phyloP scores from a whole-genome alignment of 2,329 filamentous ascomycete species.

The Daldinia sp. region DNA sequence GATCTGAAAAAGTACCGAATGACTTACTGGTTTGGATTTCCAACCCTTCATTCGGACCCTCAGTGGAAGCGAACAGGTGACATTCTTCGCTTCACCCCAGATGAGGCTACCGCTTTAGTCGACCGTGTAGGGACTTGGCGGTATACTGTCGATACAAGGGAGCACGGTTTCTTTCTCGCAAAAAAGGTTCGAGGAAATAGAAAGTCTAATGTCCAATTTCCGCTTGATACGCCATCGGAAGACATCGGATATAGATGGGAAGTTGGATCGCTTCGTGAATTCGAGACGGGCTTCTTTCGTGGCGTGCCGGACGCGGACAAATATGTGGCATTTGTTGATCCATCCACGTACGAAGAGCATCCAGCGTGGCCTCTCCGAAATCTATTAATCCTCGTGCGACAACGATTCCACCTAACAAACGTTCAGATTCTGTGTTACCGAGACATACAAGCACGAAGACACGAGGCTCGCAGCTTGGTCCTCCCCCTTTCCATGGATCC shows the following conservation, averaged over 20 bases:
- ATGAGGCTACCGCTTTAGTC: slow-evolving; percentile 81
- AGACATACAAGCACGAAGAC: slow-evolving; percentile 78
- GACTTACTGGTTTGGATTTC: slow-evolving; percentile 98
- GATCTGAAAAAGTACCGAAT: slow-evolving; percentile 98
- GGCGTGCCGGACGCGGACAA: slow-evolving; percentile 74
- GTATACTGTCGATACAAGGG: slow-evolving; percentile 79
- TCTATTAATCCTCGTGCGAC: slow-evolving; percentile 81
- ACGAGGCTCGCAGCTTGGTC: slow-evolving; percentile 83
- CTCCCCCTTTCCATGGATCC: slow-evolving; percentile 69
- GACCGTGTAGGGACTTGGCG: slow-evolving; percentile 89
- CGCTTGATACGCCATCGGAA: slow-evolving; percentile 62
- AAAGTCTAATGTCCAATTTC: slow-evolving; percentile 48
- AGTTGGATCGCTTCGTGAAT: slow-evolving; percentile 77
- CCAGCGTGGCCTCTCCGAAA: slow-evolving; percentile 96
- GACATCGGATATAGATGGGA: slow-evolving; percentile 76
- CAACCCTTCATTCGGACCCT: slow-evolving; percentile 88
- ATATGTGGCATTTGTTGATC: slow-evolving; percentile 88
- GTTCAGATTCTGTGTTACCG: slow-evolving; percentile 91
- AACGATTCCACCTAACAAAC: slow-evolving; percentile 78
- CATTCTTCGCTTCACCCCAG: slow-evolving; percentile 63
- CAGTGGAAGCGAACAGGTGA: slow-evolving; percentile 74
- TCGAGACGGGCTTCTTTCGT: slow-evolving; percentile 88
- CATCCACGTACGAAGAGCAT: slow-evolving; percentile 86
- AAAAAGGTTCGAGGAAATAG: slow-evolving; percentile 69
- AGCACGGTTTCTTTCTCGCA: slow-evolving; percentile 95